phyloP scores from a whole-genome alignment of 106 monocot species.

The Gastrodia elata region DNA sequence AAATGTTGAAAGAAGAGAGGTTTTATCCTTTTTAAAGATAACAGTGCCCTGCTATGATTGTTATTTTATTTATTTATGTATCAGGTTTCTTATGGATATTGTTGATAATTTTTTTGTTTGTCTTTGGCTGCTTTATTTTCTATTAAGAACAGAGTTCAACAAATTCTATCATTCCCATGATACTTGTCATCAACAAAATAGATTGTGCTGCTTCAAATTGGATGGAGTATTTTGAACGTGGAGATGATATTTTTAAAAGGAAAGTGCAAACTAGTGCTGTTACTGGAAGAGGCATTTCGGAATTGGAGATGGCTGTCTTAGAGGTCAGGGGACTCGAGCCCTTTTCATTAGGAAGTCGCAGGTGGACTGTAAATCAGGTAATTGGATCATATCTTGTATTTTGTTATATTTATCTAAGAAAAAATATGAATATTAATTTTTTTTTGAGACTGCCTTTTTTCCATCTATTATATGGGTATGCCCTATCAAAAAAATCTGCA shows the following conservation, averaged over 20 bases:
- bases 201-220: constrained; percentile 53
- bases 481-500: neutral
- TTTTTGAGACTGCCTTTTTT: neutral
- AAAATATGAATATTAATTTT: neutral
- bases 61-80: neutral
- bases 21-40: no score
- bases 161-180: constrained; percentile 33
- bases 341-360: constrained; percentile 44
- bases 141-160: constrained; percentile 30
- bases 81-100: neutral
- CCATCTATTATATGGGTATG: neutral
- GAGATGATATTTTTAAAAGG: constrained; percentile 29
- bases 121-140: neutral
- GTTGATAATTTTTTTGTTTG: neutral
- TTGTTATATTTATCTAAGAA: neutral
- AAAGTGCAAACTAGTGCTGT: constrained; percentile 70
- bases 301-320: constrained; percentile 69
- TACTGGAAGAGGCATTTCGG: constrained; percentile 66
- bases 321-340: constrained; percentile 65
- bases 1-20: no score
- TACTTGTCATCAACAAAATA: constrained; percentile 86
- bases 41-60: no score
- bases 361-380: constrained; percentile 94
- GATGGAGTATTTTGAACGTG: constrained; percentile 13
- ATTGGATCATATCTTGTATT: neutral